phyloP scores from a whole-genome alignment of 2,329 filamentous ascomycete genomes.

The Aspergillus luchuensis region DNA sequence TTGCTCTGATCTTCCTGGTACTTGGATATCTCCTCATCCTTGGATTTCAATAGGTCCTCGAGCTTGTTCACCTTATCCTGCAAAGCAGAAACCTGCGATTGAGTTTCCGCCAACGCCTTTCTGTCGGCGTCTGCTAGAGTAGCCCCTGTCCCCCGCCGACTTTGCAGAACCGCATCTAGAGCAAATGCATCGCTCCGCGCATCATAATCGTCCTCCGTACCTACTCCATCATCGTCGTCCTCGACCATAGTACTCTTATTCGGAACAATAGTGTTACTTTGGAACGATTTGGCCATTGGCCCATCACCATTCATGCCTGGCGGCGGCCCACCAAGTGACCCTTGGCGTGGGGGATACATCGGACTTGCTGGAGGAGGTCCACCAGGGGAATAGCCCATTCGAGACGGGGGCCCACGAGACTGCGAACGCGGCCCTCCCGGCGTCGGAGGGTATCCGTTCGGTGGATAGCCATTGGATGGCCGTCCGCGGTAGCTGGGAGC shows the following conservation, averaged over 20 bases:
- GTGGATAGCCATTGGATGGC: conserved; percentile 39
- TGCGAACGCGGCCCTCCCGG: conserved; percentile 46
- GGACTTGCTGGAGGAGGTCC: conserved; percentile 39
- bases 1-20: conserved; percentile 59
- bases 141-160: conserved; percentile 52
- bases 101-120: conserved; percentile 75
- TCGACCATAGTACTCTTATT: conserved; percentile 98
- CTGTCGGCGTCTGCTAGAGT: conserved; percentile 62
- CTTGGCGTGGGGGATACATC: conserved; percentile 43
- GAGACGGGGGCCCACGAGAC: conserved; percentile 39
- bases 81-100: conserved; percentile 73
- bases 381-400: conserved; percentile 41
- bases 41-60: conserved; percentile 68
- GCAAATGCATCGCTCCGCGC: conserved; percentile 66
- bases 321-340: conserved; percentile 45
- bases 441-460: conserved; percentile 60
- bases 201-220: conserved; percentile 58
- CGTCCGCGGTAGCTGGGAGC: conserved; percentile 63
- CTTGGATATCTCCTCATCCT: conserved; percentile 68
- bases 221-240: conserved; percentile 75
- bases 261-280: conserved; percentile 93
- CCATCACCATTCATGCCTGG: conserved; percentile 64
- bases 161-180: conserved; percentile 53
- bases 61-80: conserved; percentile 72
- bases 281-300: conserved; percentile 84